A percentile compares a stretch with the other conserved stretches of the same genome.
phyloP scores from a whole-genome alignment of 257 asterid genomes.

The Thymus mandschuricus region DNA sequence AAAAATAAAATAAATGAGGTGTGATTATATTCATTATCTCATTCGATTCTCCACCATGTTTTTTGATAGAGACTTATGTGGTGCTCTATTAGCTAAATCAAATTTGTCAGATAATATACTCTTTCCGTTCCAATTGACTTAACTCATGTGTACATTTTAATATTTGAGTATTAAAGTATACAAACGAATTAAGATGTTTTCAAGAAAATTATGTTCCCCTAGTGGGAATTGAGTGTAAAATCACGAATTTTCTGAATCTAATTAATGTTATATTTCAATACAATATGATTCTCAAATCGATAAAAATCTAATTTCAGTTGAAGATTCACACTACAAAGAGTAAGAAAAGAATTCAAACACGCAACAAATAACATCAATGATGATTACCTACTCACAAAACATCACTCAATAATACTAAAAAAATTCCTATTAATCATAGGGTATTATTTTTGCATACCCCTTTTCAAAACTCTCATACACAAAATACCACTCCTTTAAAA shows the following conservation, averaged over 20 bases:
- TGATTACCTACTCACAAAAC: background rate
- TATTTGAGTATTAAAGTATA: no score
- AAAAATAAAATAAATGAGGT: background rate
- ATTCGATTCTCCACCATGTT: constrained; percentile 22
- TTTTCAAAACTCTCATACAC: no score
- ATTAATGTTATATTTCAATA: no score
- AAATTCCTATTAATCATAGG: constrained; percentile 3
- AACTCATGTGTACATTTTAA: no score
- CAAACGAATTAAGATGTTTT: no score
- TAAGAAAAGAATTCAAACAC: background rate
- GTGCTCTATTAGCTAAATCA: constrained; percentile 29
- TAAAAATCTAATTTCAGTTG: background rate
- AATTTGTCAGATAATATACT: constrained; percentile 20
- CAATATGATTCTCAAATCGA: background rate
- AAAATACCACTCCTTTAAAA: no score
- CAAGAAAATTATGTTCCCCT: no score
- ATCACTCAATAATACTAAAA: background rate
- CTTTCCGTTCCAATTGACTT: no score
- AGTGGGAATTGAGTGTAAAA: no score
- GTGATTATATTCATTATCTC: constrained; percentile 14
- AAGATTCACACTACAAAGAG: background rate
- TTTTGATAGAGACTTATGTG: constrained; percentile 39
- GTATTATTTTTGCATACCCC: no score
- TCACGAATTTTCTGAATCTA: background rate
- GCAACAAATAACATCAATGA: background rate